phyloP scores from a whole-genome alignment of 768 basidiomycete species.

The Hericium coralloides region DNA sequence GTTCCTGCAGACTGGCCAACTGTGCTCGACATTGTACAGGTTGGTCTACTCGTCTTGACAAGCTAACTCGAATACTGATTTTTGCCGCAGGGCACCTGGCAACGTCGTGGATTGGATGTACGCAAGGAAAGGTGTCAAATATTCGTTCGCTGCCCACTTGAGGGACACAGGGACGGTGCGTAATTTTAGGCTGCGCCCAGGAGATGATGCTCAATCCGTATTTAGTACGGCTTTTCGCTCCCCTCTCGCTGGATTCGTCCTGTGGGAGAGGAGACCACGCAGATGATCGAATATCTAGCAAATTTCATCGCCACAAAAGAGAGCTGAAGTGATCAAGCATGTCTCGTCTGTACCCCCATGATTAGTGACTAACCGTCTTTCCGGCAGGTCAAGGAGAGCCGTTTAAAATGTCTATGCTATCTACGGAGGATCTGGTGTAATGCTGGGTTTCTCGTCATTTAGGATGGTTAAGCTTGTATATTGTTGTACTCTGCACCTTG shows the following conservation, averaged over 20 bases:
- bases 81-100: conserved; percentile 36
- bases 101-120: conserved; percentile 66
- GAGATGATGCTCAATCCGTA: background rate
- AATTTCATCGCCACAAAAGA: conserved; percentile 47
- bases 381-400: too few relatives aligned
- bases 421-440: too few relatives aligned
- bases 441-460: too few relatives aligned
- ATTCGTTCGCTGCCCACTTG: conserved; percentile 54
- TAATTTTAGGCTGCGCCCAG: background rate
- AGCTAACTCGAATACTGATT: background rate
- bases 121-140: conserved; percentile 45
- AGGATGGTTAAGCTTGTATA: too few relatives aligned
- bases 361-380: too few relatives aligned
- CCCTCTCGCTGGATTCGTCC: conserved; percentile 68
- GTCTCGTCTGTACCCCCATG: too few relatives aligned
- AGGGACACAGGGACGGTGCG: conserved; percentile 64
- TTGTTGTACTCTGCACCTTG: too few relatives aligned
- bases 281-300: conserved; percentile 57
- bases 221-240: conserved; percentile 73
- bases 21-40: conserved; percentile 39
- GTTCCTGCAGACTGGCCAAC: conserved; percentile 29
- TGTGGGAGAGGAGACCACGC: conserved; percentile 67
- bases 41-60: background rate
- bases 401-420: too few relatives aligned
- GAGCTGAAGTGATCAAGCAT: background rate